These are phyloP conservation scores for Trichosporon sp. DNA, from an alignment of 1,284 basidiomycete species.

Conservation along the genomic window DNA sequence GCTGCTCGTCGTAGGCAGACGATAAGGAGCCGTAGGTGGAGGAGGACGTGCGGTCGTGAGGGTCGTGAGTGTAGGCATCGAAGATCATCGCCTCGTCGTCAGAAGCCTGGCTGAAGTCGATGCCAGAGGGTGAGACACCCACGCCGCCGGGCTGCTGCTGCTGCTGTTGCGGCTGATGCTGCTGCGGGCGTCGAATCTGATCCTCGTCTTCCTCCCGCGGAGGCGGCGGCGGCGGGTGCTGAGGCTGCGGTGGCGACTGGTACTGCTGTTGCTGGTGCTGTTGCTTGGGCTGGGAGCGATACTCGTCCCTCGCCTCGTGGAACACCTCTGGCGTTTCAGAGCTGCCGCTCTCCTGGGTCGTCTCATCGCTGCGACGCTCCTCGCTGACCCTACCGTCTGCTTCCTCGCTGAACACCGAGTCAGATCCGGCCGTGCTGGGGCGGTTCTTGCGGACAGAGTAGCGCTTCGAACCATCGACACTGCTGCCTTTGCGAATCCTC, in stretches of 20 bases:
- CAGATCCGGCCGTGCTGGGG: conserved; percentile 3
- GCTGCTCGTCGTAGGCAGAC: conserved; percentile 48
- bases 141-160: conserved; percentile 55
- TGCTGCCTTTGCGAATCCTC: conserved; percentile 84
- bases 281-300: neutral
- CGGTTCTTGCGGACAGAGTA: conserved; percentile 55
- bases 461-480: conserved; percentile 73
- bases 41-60: conserved; percentile 25
- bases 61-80: conserved; percentile 61
- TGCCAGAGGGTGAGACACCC: neutral
- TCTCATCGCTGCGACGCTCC: conserved; percentile 23
- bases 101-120: conserved; percentile 49
- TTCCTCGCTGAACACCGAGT: conserved; percentile 6
- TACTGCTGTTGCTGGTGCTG: conserved; percentile 1
- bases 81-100: conserved; percentile 74
- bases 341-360: conserved; percentile 18
- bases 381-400: conserved; percentile 12
- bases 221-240: conserved; percentile 10
- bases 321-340: conserved; percentile 25
- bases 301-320: conserved; percentile 13
- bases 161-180: conserved; percentile 52
- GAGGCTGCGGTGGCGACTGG: neutral
- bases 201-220: conserved; percentile 30
- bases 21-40: conserved; percentile 45
- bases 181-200: neutral